Evolutionary conservation across 2,329 filamentous ascomycete species (phyloP), one percentile per base, ranked within the genome.

Genomic region (Stagonosporopsis tanaceti): DNA sequence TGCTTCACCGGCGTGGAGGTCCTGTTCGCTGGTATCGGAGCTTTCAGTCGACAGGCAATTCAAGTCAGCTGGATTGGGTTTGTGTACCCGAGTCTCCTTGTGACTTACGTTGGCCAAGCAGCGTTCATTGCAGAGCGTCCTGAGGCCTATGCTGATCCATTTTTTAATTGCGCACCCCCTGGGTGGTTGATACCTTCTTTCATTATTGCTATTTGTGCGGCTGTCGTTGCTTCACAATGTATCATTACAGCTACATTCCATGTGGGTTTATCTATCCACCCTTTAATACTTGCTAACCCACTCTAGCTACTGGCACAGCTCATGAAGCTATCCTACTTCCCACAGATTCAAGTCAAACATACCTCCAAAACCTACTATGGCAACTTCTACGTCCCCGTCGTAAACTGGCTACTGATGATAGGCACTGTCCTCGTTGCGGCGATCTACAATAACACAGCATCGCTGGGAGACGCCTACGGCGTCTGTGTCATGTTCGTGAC

Each of bases 401-500:
- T 87, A 2, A 93, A 93, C 69, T 93, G 90, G 88, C 77, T 93
- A 1, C 80, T 93, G 60, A 89, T 93, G 87, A 79, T 90, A 32
- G 89, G 89, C 1, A 89, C 89, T 0, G 83, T 94, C 14, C 78
- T 92, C 7, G 87, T 93, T 6, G 89, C 90, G 0, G 86, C 85
- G 0, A 84, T 91, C 4, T 93, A 91, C 76, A 90, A 87, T 70
- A 89, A 91, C 65, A 84, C 85, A 62, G 72, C 81, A 62, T 54
- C 71, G 1, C 82, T 92, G 0, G 90, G 90, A 27, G 87, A 92
- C 66, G 90, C 90, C 0, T 93, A 93, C 65, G 89, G 90, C 39
- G 87, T 91, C 6, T 93, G 91, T 63, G 90, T 93, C 71, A 92
- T 93, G 66, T 85, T 91, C 46, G 90, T 93, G 40, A 91, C 90